A percentile compares a stretch with the other conserved stretches of the same genome.
Evolutionary conservation across 345 rosid genomes (phyloP).

Genomic region (Eucalyptus shirleyi): DNA sequence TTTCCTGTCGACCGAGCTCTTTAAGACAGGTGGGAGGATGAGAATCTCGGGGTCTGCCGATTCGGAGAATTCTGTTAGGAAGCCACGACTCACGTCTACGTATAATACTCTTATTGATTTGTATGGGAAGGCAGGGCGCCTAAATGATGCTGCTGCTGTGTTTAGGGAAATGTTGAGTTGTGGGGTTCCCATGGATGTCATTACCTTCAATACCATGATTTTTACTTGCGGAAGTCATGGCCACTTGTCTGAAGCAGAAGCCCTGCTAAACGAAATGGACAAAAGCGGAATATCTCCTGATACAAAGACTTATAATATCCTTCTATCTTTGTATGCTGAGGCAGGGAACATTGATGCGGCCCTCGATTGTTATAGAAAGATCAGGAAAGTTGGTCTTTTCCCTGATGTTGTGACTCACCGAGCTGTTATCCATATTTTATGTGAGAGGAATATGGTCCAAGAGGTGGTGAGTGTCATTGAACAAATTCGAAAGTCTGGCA

Average conservation of each 20-base stretch:
- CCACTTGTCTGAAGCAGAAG: slow-evolving; percentile 61
- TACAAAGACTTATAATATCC: slow-evolving; percentile 69
- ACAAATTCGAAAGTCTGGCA: slow-evolving; percentile 42
- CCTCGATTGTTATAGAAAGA: slow-evolving; percentile 44
- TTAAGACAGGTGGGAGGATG: slow-evolving; percentile 54
- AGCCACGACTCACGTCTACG: slow-evolving; percentile 60
- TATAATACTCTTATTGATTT: slow-evolving; percentile 80
- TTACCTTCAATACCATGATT: slow-evolving; percentile 89
- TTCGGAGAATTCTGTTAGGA: slow-evolving; percentile 19
- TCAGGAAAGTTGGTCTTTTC: slow-evolving; percentile 61
- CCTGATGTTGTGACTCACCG: slow-evolving; percentile 69
- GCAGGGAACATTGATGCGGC: slow-evolving; percentile 63
- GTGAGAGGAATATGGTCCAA: slow-evolving; percentile 52
- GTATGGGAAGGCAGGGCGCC: slow-evolving; percentile 87
- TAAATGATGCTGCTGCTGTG: slow-evolving; percentile 64
- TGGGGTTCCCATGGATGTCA: slow-evolving; percentile 60
- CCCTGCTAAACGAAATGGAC: slow-evolving; percentile 69
- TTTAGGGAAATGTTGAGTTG: slow-evolving; percentile 74
- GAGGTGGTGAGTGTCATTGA: slow-evolving; percentile 53
- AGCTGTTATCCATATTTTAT: slow-evolving; percentile 62
- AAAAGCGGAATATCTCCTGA: slow-evolving; percentile 54
- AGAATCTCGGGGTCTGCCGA: slow-evolving; percentile 14
- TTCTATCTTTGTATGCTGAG: slow-evolving; percentile 63
- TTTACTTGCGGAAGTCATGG: slow-evolving; percentile 80
- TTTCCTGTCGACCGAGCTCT: slow-evolving; percentile 70